Evolutionary conservation across 2,329 filamentous ascomycete species (phyloP).

Genomic region (Aspergillus japonicus): DNA sequence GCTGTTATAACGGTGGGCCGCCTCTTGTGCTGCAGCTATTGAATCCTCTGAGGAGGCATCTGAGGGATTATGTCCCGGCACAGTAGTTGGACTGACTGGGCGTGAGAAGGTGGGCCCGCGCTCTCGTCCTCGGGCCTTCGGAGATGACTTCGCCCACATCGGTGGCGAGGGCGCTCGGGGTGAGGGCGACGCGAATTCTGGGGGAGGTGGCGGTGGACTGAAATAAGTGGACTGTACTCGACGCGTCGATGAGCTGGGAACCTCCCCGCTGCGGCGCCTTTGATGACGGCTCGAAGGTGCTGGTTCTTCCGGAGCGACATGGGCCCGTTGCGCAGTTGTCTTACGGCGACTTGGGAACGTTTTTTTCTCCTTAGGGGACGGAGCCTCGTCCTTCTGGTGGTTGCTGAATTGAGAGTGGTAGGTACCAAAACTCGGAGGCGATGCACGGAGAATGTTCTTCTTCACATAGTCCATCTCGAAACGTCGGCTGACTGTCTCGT

Average conservation of each 20-base stretch:
- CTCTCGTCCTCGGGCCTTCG: slow-evolving; percentile 25
- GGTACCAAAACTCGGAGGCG: slow-evolving; percentile 31
- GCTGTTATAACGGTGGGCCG: slow-evolving; percentile 15
- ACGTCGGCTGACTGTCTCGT: slow-evolving; percentile 70
- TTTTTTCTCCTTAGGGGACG: slow-evolving; percentile 22
- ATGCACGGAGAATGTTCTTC: slow-evolving; percentile 37
- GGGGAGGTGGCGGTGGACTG: slow-evolving; percentile 12
- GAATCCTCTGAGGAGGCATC: slow-evolving; percentile 33
- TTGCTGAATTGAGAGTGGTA: slow-evolving; percentile 29
- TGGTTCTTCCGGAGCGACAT: slow-evolving; percentile 22
- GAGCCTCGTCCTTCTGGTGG: slow-evolving; percentile 29
- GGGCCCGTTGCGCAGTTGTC: slow-evolving; percentile 17
- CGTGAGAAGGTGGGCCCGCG: slow-evolving; percentile 17
- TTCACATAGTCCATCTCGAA: slow-evolving; percentile 61
- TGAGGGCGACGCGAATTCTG: slow-evolving; percentile 20
- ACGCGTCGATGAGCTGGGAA: slow-evolving; percentile 17
- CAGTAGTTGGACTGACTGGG: slow-evolving; percentile 20
- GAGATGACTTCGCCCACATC: slow-evolving; percentile 19
- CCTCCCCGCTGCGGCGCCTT: slow-evolving; percentile 25
- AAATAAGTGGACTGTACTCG: slow-evolving; percentile 21
- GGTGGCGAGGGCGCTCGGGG: slow-evolving; percentile 31
- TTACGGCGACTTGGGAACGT: slow-evolving; percentile 19
- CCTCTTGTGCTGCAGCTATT: slow-evolving; percentile 14
- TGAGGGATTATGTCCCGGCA: slow-evolving; percentile 23
- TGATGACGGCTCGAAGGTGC: slow-evolving; percentile 23